A percentile compares a stretch with the other conserved stretches of the same genome.
Evolutionary conservation across 2,329 filamentous ascomycete species (phyloP).

Genomic region (Trichoderma sp.): DNA sequence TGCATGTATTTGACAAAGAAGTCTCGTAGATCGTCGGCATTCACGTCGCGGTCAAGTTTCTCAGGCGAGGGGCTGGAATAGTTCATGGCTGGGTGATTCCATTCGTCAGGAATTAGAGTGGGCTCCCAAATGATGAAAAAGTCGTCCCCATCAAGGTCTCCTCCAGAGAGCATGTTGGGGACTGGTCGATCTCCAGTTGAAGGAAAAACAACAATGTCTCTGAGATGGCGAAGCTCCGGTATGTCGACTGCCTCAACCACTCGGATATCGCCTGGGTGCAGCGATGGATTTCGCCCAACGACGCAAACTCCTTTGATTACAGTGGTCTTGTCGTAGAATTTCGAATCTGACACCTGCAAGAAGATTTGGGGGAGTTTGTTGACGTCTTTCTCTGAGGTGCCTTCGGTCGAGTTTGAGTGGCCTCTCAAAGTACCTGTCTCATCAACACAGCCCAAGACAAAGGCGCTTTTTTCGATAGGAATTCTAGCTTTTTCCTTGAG

Average conservation of each 20-base stretch:
- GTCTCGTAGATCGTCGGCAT: constrained; percentile 69
- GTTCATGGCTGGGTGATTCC: constrained; percentile 78
- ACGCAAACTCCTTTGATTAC: constrained; percentile 77
- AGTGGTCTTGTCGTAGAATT: constrained; percentile 55
- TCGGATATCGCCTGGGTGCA: constrained; percentile 90
- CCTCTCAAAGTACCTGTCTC: constrained; percentile 77
- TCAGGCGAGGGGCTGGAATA: constrained; percentile 62
- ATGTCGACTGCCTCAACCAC: constrained; percentile 82
- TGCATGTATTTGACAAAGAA: constrained; percentile 96
- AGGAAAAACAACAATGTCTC: constrained; percentile 85
- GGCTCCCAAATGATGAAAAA: constrained; percentile 92
- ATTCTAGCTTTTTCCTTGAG: constrained; percentile 93
- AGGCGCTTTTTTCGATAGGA: constrained; percentile 77
- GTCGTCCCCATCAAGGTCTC: constrained; percentile 94
- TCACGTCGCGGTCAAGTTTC: constrained; percentile 62
- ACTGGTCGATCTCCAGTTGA: constrained; percentile 80
- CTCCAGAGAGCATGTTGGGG: constrained; percentile 92
- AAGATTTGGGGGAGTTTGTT: constrained; percentile 80
- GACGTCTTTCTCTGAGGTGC: constrained; percentile 44
- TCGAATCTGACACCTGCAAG: constrained; percentile 69
- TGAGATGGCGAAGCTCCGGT: constrained; percentile 71
- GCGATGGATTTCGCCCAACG: constrained; percentile 86
- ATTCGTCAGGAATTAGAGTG: constrained; percentile 66
- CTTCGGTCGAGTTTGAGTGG: constrained; percentile 55
- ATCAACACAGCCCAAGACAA: constrained; percentile 85